Conservation (phyloP, 768 basidiomycete species). For the Leccinum rimulosum region DNA sequence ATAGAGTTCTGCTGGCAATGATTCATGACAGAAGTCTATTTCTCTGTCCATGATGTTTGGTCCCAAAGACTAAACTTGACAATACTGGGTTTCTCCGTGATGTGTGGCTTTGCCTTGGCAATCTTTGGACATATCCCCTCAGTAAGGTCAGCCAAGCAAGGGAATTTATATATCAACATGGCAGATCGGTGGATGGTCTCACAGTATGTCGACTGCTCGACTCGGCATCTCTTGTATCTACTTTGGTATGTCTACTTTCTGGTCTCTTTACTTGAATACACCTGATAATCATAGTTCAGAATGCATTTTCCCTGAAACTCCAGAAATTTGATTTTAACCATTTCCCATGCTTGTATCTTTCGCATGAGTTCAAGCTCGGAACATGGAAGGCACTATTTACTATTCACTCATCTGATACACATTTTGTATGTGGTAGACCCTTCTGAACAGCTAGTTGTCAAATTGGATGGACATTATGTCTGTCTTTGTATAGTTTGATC, state of each 20-base stretch:
- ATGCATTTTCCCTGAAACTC: conserved; percentile 31
- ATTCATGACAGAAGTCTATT: background rate
- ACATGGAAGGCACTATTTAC: no score
- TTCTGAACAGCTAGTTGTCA: no score
- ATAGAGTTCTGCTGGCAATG: background rate
- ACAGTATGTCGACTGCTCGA: background rate
- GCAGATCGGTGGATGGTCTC: background rate
- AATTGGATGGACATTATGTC: no score
- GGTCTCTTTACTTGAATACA: no score
- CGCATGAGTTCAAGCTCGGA: no score
- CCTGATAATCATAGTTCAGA: no score
- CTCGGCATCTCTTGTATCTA: background rate
- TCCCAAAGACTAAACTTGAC: background rate
- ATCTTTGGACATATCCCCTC: background rate
- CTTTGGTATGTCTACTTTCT: background rate
- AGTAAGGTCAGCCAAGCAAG: background rate
- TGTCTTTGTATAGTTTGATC: no score
- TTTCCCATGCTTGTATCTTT: conserved; percentile 14
- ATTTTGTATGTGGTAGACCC: no score
- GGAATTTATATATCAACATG: background rate
- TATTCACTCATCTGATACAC: no score
- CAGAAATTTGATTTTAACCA: conserved; percentile 17
- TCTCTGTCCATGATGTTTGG: background rate
- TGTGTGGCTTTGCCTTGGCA: background rate
- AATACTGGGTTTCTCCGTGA: conserved; percentile 12